phyloP scores from a whole-genome alignment of 1,284 basidiomycete species.

The Leccinum cinnamomeum region DNA sequence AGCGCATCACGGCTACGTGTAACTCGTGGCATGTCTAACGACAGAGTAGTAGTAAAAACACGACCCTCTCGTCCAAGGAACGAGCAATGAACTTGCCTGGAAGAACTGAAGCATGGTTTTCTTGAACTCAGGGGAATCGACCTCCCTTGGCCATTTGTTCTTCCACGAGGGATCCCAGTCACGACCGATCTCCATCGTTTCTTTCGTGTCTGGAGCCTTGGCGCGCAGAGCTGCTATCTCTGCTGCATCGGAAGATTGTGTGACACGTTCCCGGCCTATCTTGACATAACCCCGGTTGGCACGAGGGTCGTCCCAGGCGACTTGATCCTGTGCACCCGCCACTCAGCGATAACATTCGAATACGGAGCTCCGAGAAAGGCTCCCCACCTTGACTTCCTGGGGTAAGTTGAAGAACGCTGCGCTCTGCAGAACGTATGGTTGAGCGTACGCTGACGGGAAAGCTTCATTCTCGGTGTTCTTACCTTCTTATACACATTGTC shows the following conservation, averaged over 20 bases:
- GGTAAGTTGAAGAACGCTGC: constrained; percentile 73
- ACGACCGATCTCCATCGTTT: constrained; percentile 83
- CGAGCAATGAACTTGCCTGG: constrained; percentile 41
- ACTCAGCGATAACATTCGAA: background rate
- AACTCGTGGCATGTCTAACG: constrained; percentile 69
- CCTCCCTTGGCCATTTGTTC: constrained; percentile 77
- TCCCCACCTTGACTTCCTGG: constrained; percentile 55
- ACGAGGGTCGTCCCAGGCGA: constrained; percentile 80
- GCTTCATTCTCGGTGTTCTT: constrained; percentile 1
- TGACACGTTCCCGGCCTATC: constrained; percentile 78
- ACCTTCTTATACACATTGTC: constrained; percentile 65
- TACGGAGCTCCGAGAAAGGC: background rate
- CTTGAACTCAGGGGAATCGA: constrained; percentile 65
- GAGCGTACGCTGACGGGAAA: background rate
- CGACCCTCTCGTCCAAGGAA: background rate
- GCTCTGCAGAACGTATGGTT: constrained; percentile 45
- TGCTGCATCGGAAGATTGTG: constrained; percentile 65
- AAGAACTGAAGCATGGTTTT: constrained; percentile 73
- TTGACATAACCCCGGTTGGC: constrained; percentile 82
- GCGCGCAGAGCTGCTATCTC: constrained; percentile 74
- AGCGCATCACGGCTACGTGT: constrained; percentile 74
- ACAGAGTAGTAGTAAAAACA: constrained; percentile 4
- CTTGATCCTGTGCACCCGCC: constrained; percentile 42
- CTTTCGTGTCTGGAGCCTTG: constrained; percentile 78
- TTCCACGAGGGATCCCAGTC: constrained; percentile 75